Conservation (phyloP, 73 alveolate species). For the Tetrahymena malaccensis region DNA sequence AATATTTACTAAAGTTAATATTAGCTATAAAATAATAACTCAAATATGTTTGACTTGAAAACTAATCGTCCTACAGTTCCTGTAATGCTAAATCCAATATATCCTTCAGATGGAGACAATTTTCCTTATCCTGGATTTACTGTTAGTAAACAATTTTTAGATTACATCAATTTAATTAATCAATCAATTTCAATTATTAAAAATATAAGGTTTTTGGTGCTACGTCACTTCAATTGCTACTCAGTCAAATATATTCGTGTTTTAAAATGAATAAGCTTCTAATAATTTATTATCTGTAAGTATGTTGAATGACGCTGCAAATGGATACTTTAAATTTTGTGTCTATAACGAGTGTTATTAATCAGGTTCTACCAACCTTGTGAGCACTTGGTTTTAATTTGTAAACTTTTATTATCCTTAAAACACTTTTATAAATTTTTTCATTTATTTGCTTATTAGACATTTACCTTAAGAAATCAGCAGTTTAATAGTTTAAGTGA, state of each 20-base stretch:
- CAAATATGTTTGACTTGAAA: not conserved
- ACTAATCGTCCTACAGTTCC: not conserved
- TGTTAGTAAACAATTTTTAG: not conserved
- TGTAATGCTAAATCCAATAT: not conserved
- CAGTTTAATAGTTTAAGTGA: not conserved
- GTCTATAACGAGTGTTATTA: not conserved
- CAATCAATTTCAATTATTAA: not conserved
- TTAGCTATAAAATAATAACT: not conserved
- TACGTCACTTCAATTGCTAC: not conserved
- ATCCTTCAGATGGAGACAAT: not conserved
- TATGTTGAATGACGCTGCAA: not conserved
- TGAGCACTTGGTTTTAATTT: not conserved
- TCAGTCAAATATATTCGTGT: not conserved
- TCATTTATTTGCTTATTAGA: not conserved
- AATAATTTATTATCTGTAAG: not conserved
- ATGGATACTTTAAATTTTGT: not conserved
- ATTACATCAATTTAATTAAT: not conserved
- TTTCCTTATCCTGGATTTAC: not conserved
- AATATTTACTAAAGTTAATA: not conserved
- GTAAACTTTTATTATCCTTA: not conserved
- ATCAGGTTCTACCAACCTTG: not conserved
- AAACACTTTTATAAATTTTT: not conserved
- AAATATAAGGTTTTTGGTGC: not conserved
- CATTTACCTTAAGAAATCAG: not conserved
- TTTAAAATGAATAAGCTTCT: not conserved